A percentile compares a stretch with the other conserved stretches of the same genome.
Conservation (phyloP, 441 rosid genomes). For the Raphanus hybrid region DNA sequence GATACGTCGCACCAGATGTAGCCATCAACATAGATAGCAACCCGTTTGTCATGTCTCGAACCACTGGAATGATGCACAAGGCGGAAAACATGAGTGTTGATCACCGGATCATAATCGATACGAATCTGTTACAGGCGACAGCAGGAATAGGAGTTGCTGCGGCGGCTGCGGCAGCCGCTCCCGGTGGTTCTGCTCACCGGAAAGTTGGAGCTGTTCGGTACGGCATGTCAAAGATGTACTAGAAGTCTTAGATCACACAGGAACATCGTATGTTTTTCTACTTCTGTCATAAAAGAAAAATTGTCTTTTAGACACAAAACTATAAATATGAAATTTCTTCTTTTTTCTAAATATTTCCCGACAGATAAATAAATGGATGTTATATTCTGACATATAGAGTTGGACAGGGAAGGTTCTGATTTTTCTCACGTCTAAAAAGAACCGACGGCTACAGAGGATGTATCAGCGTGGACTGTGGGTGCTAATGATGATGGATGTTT, state of each 20-base stretch:
- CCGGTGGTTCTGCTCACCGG: slow-evolving; percentile 54
- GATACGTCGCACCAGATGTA: slow-evolving; percentile 62
- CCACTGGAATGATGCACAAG: slow-evolving; percentile 55
- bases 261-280: slow-evolving; percentile 29
- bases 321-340: background rate
- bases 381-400: slow-evolving; percentile 13
- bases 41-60: slow-evolving; percentile 77
- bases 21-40: slow-evolving; percentile 81
- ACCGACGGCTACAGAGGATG: slow-evolving; percentile 23
- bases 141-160: slow-evolving; percentile 63
- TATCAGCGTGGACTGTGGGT: slow-evolving; percentile 29
- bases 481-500: slow-evolving; percentile 16
- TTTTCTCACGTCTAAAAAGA: slow-evolving; percentile 13
- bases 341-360: background rate
- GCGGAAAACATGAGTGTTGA: slow-evolving; percentile 57
- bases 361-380: slow-evolving; percentile 34
- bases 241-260: slow-evolving; percentile 23
- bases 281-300: slow-evolving; percentile 17
- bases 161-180: slow-evolving; percentile 45
- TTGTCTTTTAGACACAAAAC: slow-evolving; percentile 29
- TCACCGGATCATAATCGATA: slow-evolving; percentile 55
- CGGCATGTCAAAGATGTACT: slow-evolving; percentile 77
- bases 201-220: slow-evolving; percentile 79
- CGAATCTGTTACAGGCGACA: slow-evolving; percentile 67
- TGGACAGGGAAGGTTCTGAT: slow-evolving; percentile 26